Evolutionary conservation across 2,329 filamentous ascomycete species (phyloP).

Genomic region (Penicillium frequentans): DNA sequence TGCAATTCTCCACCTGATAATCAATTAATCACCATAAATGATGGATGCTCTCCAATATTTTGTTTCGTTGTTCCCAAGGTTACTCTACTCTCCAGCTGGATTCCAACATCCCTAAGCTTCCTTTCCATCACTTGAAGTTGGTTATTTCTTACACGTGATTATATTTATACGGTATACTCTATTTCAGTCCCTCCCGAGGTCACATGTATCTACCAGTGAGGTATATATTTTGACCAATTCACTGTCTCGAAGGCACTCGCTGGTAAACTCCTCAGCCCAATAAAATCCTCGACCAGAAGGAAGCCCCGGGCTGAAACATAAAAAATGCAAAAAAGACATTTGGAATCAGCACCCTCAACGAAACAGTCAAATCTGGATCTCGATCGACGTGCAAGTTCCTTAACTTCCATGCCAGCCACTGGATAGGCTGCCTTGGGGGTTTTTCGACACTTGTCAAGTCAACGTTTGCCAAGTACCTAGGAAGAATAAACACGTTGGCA

Average conservation of each 20-base stretch:
- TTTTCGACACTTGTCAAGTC: background rate
- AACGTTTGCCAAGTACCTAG: background rate
- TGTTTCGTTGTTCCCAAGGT: too few species aligned
- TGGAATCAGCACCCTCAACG: background rate
- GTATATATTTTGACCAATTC: background rate
- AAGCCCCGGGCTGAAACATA: background rate
- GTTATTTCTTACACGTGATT: too few species aligned
- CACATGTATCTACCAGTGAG: background rate
- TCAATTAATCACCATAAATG: too few species aligned
- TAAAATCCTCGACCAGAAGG: constrained; percentile 6
- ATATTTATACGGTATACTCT: too few species aligned
- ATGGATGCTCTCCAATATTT: too few species aligned
- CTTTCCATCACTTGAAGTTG: too few species aligned
- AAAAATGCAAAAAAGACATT: background rate
- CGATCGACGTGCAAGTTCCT: constrained; percentile 7
- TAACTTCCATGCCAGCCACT: constrained; percentile 3
- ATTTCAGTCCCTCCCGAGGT: too few species aligned
- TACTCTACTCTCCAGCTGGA: too few species aligned
- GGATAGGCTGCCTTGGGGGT: background rate
- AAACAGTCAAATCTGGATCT: constrained; percentile 6
- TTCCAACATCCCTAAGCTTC: too few species aligned
- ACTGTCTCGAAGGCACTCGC: constrained; percentile 3
- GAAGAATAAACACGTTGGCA: background rate
- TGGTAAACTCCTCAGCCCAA: constrained; percentile 4
- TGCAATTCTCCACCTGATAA: too few species aligned